Percentiles rank a stretch among this genome's conserved stretches.
Conservation (phyloP, 768 basidiomycete genomes). For the Leccinellum albellum region DNA sequence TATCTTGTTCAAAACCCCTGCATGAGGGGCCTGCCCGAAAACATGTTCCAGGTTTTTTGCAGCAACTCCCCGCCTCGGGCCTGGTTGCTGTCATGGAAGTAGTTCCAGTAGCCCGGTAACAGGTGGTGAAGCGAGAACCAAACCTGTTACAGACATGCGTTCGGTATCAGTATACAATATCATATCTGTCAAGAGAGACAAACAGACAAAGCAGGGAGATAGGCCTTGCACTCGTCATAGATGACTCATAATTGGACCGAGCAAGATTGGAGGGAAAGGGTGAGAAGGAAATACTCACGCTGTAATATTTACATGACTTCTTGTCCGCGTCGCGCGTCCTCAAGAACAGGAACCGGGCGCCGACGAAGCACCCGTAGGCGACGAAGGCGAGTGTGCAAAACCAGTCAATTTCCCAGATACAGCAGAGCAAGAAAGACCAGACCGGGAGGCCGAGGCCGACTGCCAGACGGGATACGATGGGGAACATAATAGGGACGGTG, state of each 20-base stretch:
- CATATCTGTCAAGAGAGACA: not conserved
- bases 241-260: conserved; percentile 7
- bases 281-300: conserved; percentile 24
- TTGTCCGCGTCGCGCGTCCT: conserved; percentile 30
- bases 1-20: conserved; percentile 2
- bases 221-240: not conserved
- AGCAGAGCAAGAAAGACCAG: conserved; percentile 36
- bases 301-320: conserved; percentile 37
- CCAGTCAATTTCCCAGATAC: conserved; percentile 35
- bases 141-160: conserved; percentile 12
- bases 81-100: conserved; percentile 19
- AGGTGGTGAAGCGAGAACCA: conserved; percentile 36
- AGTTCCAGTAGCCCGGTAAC: conserved; percentile 36
- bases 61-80: conserved; percentile 18
- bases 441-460: conserved; percentile 32
- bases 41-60: conserved; percentile 17
- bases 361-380: conserved; percentile 32
- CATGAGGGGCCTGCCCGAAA: conserved; percentile 12
- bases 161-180: not conserved
- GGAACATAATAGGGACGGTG: conserved; percentile 45
- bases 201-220: not conserved
- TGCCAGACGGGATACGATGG: conserved; percentile 33
- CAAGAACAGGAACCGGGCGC: conserved; percentile 30
- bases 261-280: not conserved
- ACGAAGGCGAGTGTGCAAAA: conserved; percentile 27